Percentiles rank a stretch among this genome's conserved stretches.
These are phyloP conservation scores for Phytophthora podocarpi DNA, from an alignment of 352 stramenopile species.

Conservation along the genomic window DNA sequence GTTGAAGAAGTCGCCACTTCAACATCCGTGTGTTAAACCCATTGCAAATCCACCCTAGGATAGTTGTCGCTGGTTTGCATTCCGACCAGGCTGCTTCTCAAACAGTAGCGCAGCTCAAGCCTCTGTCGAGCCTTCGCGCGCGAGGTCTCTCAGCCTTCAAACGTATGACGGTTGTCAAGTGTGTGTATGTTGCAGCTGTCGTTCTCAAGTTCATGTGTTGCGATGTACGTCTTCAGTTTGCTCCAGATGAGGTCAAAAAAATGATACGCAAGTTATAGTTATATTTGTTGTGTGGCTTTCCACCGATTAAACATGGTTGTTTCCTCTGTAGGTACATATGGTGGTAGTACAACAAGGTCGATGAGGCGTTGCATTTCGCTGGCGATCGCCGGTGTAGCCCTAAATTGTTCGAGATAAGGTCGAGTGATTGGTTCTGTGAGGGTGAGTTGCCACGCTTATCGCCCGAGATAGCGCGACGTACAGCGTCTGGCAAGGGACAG, in stretches of 20 bases:
- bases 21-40: constrained; percentile 22
- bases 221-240: too few relatives aligned
- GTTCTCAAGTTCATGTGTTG: too few relatives aligned
- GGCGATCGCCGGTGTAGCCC: neutral
- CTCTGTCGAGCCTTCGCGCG: too few relatives aligned
- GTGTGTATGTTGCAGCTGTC: too few relatives aligned
- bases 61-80: neutral
- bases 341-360: neutral
- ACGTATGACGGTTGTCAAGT: too few relatives aligned
- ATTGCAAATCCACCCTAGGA: too few relatives aligned
- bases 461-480: neutral
- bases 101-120: too few relatives aligned
- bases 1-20: constrained; percentile 16
- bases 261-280: too few relatives aligned
- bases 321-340: neutral
- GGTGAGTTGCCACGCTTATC: neutral
- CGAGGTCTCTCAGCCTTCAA: too few relatives aligned
- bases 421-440: too few relatives aligned
- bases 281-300: too few relatives aligned
- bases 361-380: neutral
- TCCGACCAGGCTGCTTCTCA: neutral
- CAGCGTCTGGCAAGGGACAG: neutral
- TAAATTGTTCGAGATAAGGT: neutral
- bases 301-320: neutral
- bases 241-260: too few relatives aligned